These are phyloP conservation scores for Epichloe hybrida DNA, from an alignment of 2,329 filamentous ascomycete species.

Conservation along the genomic window DNA sequence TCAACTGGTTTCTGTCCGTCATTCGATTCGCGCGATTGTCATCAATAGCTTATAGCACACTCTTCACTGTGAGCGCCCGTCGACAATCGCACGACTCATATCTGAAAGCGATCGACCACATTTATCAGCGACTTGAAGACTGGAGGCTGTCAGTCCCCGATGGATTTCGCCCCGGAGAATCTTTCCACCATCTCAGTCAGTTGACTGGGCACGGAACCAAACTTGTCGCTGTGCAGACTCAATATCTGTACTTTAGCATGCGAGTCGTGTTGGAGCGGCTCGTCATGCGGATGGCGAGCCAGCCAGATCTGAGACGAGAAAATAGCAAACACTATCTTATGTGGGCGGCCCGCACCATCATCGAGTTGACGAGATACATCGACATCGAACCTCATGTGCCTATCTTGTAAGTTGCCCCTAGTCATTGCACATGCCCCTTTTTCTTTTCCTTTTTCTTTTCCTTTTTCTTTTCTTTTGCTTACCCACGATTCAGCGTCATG, in stretches of 20 bases:
- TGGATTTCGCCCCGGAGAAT: conserved; percentile 14
- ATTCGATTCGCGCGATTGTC: conserved; percentile 18
- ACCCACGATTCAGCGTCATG: conserved; percentile 6
- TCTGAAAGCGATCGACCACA: conserved; percentile 11
- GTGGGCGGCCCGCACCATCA: conserved; percentile 16
- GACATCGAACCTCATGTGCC: conserved; percentile 20
- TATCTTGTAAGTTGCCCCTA: conserved; percentile 15
- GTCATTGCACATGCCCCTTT: too few relatives aligned
- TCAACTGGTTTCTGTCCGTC: conserved; percentile 22
- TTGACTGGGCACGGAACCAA: conserved; percentile 7
- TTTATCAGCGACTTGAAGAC: conserved; percentile 14
- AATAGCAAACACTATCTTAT: conserved; percentile 15
- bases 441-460: background rate
- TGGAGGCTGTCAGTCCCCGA: conserved; percentile 19
- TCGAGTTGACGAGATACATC: conserved; percentile 21
- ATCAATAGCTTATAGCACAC: conserved; percentile 18
- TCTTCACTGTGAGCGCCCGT: conserved; percentile 22
- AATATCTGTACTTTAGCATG: conserved; percentile 18
- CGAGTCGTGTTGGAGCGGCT: conserved; percentile 19
- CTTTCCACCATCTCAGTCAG: conserved; percentile 8
- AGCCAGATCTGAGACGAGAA: conserved; percentile 7
- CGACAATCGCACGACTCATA: conserved; percentile 9
- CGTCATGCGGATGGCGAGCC: conserved; percentile 13
- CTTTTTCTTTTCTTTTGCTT: background rate
- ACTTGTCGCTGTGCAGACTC: conserved; percentile 13